Evolutionary conservation across 148 eudicot species (phyloP).

Genomic region (Amaranthus hypochondriacus): DNA sequence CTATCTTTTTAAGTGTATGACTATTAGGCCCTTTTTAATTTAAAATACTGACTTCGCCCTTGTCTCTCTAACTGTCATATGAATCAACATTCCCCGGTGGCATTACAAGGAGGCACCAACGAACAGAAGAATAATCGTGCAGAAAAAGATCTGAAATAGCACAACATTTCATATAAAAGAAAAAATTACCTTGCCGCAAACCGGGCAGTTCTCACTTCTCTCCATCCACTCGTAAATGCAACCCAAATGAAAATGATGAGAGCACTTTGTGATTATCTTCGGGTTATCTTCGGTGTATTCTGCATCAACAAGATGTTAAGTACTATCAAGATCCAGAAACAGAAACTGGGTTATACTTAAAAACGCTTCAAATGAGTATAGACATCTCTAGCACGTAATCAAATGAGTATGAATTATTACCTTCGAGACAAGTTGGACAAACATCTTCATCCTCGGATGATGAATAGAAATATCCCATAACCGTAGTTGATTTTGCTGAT

Average conservation of each 20-base stretch:
- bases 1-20: no score
- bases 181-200: slow-evolving; percentile 80
- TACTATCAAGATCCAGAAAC: slow-evolving; percentile 5
- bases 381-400: no score
- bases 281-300: slow-evolving; percentile 90
- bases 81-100: background rate
- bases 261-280: slow-evolving; percentile 78
- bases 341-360: background rate
- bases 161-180: background rate
- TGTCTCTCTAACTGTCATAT: no score
- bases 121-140: background rate
- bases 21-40: no score
- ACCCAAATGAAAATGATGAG: slow-evolving; percentile 91
- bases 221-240: slow-evolving; percentile 99
- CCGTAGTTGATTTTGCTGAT: slow-evolving; percentile 41
- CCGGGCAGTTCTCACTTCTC: slow-evolving; percentile 94
- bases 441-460: slow-evolving; percentile 90
- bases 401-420: slow-evolving; percentile 29
- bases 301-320: slow-evolving; percentile 33
- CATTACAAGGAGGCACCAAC: background rate
- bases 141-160: background rate
- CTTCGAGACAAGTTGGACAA: slow-evolving; percentile 96
- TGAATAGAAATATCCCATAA: slow-evolving; percentile 57
- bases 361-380: background rate
- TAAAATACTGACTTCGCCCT: no score